These are phyloP conservation scores for Phytophthora colocasiae DNA, from an alignment of 352 stramenopile genomes.

Conservation along the genomic window DNA sequence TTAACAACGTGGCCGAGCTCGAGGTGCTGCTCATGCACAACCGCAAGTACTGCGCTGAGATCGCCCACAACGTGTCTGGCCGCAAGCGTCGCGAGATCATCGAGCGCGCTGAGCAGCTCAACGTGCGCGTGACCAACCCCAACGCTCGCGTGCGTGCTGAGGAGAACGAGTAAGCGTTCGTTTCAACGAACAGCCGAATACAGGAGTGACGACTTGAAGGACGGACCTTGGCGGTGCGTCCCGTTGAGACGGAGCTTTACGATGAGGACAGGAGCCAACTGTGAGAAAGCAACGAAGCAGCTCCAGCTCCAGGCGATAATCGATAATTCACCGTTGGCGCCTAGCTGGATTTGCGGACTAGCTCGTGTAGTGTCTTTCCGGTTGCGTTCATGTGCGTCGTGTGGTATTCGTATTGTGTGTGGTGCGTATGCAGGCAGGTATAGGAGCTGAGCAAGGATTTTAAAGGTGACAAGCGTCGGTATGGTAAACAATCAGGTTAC, in stretches of 20 bases:
- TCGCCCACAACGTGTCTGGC: slow-evolving; percentile 98
- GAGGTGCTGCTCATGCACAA: slow-evolving; percentile 96
- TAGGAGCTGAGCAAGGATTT: background rate
- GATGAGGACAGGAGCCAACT: slow-evolving; percentile 49
- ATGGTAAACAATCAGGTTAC: no score
- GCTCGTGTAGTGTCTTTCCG: slow-evolving; percentile 34
- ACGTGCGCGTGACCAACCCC: slow-evolving; percentile 98
- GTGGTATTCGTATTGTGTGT: slow-evolving; percentile 2
- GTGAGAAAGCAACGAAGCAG: slow-evolving; percentile 50
- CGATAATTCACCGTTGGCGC: slow-evolving; percentile 55
- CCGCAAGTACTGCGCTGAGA: slow-evolving; percentile 99
- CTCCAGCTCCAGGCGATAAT: slow-evolving; percentile 46
- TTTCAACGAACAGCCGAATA: slow-evolving; percentile 17
- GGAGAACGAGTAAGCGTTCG: slow-evolving; percentile 92
- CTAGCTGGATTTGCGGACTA: slow-evolving; percentile 51
- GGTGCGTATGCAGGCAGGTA: background rate
- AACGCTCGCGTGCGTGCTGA: slow-evolving; percentile 97
- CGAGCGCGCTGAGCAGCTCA: slow-evolving; percentile 98
- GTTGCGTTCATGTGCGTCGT: slow-evolving; percentile 17
- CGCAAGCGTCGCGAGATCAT: slow-evolving; percentile 98
- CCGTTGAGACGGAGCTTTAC: slow-evolving; percentile 32
- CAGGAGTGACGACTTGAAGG: slow-evolving; percentile 35
- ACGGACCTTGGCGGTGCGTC: slow-evolving; percentile 14
- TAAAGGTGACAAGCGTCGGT: background rate
- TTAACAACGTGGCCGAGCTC: slow-evolving; percentile 98